Base-by-base conservation (phyloP, 768 basidiomycete species). In the Hydnomerulius pinastri region DNA sequence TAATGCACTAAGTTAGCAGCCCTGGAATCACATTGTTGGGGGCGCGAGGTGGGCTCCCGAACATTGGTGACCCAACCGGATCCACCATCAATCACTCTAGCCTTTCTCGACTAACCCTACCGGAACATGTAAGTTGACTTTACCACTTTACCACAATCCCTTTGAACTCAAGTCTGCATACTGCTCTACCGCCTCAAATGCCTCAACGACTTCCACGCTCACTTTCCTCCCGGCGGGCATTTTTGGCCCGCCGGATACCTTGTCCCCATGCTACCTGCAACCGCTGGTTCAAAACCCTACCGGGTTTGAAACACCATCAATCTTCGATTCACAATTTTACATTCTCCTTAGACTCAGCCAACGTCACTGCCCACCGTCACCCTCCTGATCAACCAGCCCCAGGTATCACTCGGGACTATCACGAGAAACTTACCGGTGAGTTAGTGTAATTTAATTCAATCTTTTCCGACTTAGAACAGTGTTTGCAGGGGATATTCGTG, bases 301-400 rank as follows among this genome's bases (percentile, higher is more conserved):
- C 32, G 6, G 40, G 47, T 18, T 28, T 48, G 10, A 48, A 48
- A 42, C 28, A 25, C n/a, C 47, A 48, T 15, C 23, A 41, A 10
- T 33, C 32, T 8, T 29, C 40, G 2, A 11, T 23, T 12, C 47
- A 48, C 15, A 48, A 20, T 8, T 48, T 24, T 32, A 24, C 39
- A 17, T 48, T 42, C n/a, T 35, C 33, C 33, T 33, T 17, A 2
- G n/a, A 35, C 6, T 35, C 33, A 17, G 9, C n/a, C 33, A 35
- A 35, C 12, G 11, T 40, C 8, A 9, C 28, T 17, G 8, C 18
- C 15, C 10, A n/a, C 29, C 29, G 25, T 4, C 21, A 38, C n/a
- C 13, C 29, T 13, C 23, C 39, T 17, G 13, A 13, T 17, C 8
- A 29, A 29, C 47, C 38, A 13, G 39, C 21, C 5, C 47, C 39